These are phyloP conservation scores for Dendrostoma leiphaemia DNA, from an alignment of 2,329 filamentous ascomycete genomes.

Conservation along the genomic window DNA sequence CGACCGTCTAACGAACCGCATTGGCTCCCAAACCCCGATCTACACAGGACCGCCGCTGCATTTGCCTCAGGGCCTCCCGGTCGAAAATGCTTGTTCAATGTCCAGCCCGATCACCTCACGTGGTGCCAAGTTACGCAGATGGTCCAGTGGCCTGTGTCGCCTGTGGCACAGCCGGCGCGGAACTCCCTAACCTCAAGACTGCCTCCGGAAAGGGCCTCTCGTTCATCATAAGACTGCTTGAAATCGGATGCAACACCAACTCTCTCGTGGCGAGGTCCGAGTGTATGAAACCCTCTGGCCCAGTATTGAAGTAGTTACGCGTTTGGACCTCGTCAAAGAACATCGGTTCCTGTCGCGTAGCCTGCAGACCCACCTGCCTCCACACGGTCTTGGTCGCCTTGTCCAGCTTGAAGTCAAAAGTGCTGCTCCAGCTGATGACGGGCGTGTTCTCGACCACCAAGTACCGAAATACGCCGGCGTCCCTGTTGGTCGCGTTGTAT, in stretches of 20 bases:
- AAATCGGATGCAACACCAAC: conserved; percentile 12
- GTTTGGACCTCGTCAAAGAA: conserved; percentile 16
- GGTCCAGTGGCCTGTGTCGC: neutral
- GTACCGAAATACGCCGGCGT: conserved; percentile 28
- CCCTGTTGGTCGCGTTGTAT: conserved; percentile 24
- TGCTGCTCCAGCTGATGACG: conserved; percentile 19
- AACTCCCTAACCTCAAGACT: conserved; percentile 4
- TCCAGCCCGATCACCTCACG: neutral
- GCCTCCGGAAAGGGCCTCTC: conserved; percentile 10
- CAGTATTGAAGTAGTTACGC: neutral
- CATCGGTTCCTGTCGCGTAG: conserved; percentile 10
- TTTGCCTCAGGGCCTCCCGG: neutral
- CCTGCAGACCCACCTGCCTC: conserved; percentile 13
- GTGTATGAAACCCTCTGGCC: conserved; percentile 17
- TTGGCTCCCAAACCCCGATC: neutral
- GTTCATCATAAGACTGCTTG: conserved; percentile 14
- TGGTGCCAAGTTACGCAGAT: neutral
- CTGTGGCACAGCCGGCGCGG: neutral
- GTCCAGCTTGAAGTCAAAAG: conserved; percentile 17
- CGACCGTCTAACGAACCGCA: neutral
- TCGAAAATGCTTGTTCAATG: neutral
- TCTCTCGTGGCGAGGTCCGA: conserved; percentile 15
- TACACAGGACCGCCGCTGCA: neutral
- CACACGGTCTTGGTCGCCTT: conserved; percentile 12
- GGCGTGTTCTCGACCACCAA: conserved; percentile 13